phyloP scores from a whole-genome alignment of 495 filamentous ascomycete genomes.

The Hypoxylon lenormandii region DNA sequence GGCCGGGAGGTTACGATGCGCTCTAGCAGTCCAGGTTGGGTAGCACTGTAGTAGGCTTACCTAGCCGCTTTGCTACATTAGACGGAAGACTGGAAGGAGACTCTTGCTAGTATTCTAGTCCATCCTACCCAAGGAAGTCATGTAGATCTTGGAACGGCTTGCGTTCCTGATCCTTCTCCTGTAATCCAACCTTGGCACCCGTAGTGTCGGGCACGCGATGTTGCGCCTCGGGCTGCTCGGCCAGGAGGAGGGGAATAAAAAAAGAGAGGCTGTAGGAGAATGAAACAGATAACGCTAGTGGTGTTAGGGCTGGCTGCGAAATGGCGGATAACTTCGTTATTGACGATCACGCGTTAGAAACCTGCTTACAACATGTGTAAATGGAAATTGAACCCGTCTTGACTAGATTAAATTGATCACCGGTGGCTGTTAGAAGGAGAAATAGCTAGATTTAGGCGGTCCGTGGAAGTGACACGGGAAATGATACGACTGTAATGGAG shows the following conservation, averaged over 20 bases:
- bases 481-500: conserved; percentile 23
- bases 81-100: not conserved
- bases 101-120: conserved; percentile 8
- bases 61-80: conserved; percentile 27
- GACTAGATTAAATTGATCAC: not conserved
- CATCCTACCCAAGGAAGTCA: not conserved
- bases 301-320: not conserved
- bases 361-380: conserved; percentile 4
- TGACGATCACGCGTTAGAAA: conserved; percentile 7
- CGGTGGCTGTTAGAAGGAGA: no score
- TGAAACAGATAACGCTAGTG: conserved; percentile 21
- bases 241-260: not conserved
- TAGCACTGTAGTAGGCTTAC: not conserved
- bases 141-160: conserved; percentile 43
- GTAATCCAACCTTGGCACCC: conserved; percentile 39
- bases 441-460: conserved; percentile 21
- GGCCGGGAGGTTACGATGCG: conserved; percentile 26
- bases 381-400: not conserved
- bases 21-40: conserved; percentile 4
- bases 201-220: conserved; percentile 40
- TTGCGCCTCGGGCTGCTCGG: conserved; percentile 24
- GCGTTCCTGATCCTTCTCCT: conserved; percentile 31
- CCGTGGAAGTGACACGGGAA: conserved; percentile 12
- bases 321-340: not conserved
- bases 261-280: conserved; percentile 29